A percentile compares a stretch with the other conserved stretches of the same genome.
Evolutionary conservation across 1,284 basidiomycete genomes (phyloP).

Genomic region (Ceratobasidium sp.): DNA sequence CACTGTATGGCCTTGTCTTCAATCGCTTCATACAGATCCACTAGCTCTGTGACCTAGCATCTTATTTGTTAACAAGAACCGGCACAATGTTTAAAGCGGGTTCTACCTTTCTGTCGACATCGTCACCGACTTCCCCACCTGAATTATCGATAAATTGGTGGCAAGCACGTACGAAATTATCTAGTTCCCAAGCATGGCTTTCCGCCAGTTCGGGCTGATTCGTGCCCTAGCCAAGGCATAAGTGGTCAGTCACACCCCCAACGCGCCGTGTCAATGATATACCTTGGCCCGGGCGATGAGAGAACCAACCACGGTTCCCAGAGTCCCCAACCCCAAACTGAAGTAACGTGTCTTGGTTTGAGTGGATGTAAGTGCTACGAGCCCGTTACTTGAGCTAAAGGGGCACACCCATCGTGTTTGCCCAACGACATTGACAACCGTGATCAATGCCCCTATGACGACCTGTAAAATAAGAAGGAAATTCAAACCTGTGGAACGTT

Average conservation of each 20-base stretch:
- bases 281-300: slow-evolving; percentile 22
- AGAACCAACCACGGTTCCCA: slow-evolving; percentile 14
- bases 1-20: slow-evolving; percentile 26
- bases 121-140: background rate
- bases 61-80: background rate
- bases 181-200: slow-evolving; percentile 11
- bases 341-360: background rate
- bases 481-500: slow-evolving; percentile 1
- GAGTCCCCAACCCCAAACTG: background rate
- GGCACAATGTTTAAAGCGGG: background rate
- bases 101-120: slow-evolving; percentile 19
- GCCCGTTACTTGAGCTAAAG: background rate
- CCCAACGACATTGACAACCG: background rate
- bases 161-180: slow-evolving; percentile 16
- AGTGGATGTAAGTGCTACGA: background rate
- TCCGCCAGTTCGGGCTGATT: slow-evolving; percentile 31
- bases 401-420: slow-evolving; percentile 1
- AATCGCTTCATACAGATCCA: slow-evolving; percentile 22
- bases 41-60: slow-evolving; percentile 9
- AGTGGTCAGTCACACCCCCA: background rate
- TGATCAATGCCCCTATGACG: slow-evolving; percentile 5
- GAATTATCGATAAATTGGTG: slow-evolving; percentile 17
- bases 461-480: slow-evolving; percentile 26
- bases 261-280: background rate
- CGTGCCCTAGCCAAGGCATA: slow-evolving; percentile 13